These are phyloP conservation scores for Boletus mariae DNA, from an alignment of 1,284 basidiomycete genomes.

Conservation along the genomic window DNA sequence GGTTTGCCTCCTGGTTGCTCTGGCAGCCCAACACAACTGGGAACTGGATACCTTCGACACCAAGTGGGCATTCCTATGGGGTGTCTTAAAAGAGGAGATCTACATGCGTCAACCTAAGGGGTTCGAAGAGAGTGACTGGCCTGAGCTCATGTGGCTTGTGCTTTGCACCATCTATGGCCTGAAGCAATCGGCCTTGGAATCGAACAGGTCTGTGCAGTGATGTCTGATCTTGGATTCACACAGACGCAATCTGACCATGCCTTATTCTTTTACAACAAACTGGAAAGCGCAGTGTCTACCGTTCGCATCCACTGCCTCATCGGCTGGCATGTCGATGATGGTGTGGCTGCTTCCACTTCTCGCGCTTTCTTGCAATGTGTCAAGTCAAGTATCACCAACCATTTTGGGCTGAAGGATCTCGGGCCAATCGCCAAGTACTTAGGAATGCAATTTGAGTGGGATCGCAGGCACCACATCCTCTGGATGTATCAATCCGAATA, in stretches of 20 bases:
- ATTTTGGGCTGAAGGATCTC: neutral
- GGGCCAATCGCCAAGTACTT: neutral
- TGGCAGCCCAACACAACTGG: too few relatives aligned
- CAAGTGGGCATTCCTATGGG: too few relatives aligned
- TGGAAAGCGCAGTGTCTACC: neutral
- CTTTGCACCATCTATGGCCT: neutral
- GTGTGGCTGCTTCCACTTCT: neutral
- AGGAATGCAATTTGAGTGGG: neutral
- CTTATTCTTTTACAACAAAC: constrained; percentile 12
- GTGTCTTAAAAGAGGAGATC: too few relatives aligned
- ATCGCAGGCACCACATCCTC: neutral
- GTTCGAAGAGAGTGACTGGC: too few relatives aligned
- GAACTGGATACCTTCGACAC: too few relatives aligned
- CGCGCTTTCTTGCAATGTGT: neutral
- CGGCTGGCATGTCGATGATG: constrained; percentile 3
- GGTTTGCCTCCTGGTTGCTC: too few relatives aligned
- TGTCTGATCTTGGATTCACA: neutral
- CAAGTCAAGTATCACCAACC: neutral
- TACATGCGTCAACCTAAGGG: too few relatives aligned
- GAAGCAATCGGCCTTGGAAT: constrained; percentile 3
- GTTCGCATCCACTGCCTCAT: neutral
- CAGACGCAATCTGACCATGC: neutral
- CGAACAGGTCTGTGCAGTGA: neutral
- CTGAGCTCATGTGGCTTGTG: too few relatives aligned
- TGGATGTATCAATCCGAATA: constrained; percentile 5